Percentiles rank a stretch among this genome's conserved stretches.
These are phyloP conservation scores for Ogataea hybrid DNA, from an alignment of 1,139 yeast genomes.

Conservation along the genomic window DNA sequence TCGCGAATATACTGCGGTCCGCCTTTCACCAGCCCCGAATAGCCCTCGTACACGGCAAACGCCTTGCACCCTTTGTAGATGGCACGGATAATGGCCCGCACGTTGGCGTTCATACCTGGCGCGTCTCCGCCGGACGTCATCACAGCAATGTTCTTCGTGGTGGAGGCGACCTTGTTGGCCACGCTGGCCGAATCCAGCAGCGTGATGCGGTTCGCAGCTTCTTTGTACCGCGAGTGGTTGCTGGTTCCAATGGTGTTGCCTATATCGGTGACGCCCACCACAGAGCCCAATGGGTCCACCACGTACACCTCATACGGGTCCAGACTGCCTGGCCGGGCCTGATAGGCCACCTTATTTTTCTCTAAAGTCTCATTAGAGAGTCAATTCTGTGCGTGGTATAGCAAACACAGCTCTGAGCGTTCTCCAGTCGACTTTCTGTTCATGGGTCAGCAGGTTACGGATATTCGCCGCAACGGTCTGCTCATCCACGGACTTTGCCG, in stretches of 20 bases:
- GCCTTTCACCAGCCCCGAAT: slow-evolving; percentile 72
- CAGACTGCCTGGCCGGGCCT: slow-evolving; percentile 55
- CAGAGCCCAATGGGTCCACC: slow-evolving; percentile 64
- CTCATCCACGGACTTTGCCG: slow-evolving; percentile 32
- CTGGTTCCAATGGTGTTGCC: slow-evolving; percentile 47
- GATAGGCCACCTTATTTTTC: slow-evolving; percentile 30
- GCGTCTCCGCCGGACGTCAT: slow-evolving; percentile 91
- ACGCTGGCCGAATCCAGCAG: slow-evolving; percentile 2
- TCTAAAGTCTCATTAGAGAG: slow-evolving; percentile 37
- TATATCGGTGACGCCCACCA: slow-evolving; percentile 64
- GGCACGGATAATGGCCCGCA: slow-evolving; percentile 75
- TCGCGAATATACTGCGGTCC: slow-evolving; percentile 57
- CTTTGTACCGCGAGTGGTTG: slow-evolving; percentile 6
- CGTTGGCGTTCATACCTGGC: slow-evolving; percentile 84
- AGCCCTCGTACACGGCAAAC: slow-evolving; percentile 74
- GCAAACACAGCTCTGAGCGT: slow-evolving; percentile 43
- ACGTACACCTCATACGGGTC: slow-evolving; percentile 67
- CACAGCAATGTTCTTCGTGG: slow-evolving; percentile 58
- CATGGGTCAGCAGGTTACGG: slow-evolving; percentile 31
- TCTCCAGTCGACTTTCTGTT: slow-evolving; percentile 48
- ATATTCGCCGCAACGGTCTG: slow-evolving; percentile 33
- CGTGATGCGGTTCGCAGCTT: not conserved
- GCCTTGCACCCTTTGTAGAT: slow-evolving; percentile 71
- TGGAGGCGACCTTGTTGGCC: slow-evolving; percentile 3
- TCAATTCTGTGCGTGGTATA: slow-evolving; percentile 39